phyloP scores from a whole-genome alignment of 345 rosid genomes.

The Cardamine chenopodiifolia region DNA sequence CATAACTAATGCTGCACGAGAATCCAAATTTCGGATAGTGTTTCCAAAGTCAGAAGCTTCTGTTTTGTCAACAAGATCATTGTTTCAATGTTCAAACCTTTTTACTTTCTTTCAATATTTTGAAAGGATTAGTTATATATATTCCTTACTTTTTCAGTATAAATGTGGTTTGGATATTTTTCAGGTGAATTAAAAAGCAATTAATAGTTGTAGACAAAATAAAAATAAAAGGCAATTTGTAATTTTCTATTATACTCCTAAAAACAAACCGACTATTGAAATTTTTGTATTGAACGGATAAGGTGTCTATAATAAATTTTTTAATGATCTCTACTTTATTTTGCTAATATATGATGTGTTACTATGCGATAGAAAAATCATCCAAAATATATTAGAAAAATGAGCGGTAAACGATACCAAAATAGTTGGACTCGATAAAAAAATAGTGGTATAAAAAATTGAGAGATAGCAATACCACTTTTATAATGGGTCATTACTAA shows the following conservation, averaged over 20 bases:
- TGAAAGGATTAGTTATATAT: not conserved
- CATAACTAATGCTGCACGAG: not conserved
- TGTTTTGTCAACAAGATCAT: constrained; percentile 6
- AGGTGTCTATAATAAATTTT: not conserved
- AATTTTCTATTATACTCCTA: not conserved
- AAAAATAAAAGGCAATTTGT: not conserved
- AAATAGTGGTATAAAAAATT: too few relatives aligned
- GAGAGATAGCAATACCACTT: too few relatives aligned
- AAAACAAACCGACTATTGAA: not conserved
- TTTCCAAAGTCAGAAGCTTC: not conserved
- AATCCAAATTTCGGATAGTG: not conserved
- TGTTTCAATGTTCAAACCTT: constrained; percentile 11
- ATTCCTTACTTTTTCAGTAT: not conserved
- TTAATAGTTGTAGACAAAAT: not conserved
- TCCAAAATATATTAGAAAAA: too few relatives aligned
- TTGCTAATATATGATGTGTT: not conserved
- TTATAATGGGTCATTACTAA: too few relatives aligned
- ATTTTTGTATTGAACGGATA: not conserved
- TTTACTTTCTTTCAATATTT: not conserved
- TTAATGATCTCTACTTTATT: not conserved
- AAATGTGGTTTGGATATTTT: not conserved
- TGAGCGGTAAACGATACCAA: too few relatives aligned
- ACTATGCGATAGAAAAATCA: too few relatives aligned
- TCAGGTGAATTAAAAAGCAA: not conserved
- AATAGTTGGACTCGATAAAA: too few relatives aligned